Evolutionary conservation across 2,329 filamentous ascomycete genomes (phyloP).

Genomic region (Exophiala xenobiotica): DNA sequence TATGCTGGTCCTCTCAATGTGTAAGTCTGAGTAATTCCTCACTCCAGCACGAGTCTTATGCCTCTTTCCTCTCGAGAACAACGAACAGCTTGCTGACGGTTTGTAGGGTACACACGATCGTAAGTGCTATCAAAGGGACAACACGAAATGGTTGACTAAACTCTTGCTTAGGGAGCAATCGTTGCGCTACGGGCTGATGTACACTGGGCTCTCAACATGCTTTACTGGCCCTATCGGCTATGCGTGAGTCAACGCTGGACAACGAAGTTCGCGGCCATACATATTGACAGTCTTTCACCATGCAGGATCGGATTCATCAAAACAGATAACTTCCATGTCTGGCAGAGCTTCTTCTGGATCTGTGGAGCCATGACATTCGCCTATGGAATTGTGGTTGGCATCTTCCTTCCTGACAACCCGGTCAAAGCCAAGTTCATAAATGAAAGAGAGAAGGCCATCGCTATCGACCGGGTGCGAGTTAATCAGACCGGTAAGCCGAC

Average conservation of each 20-base stretch:
- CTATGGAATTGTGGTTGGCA: slow-evolving; percentile 7
- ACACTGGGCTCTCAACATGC: slow-evolving; percentile 9
- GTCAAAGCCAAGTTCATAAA: slow-evolving; percentile 18
- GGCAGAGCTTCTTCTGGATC: slow-evolving; percentile 19
- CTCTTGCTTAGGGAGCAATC: slow-evolving; percentile 1
- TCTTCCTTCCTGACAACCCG: slow-evolving; percentile 1
- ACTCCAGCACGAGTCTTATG: too few relatives aligned
- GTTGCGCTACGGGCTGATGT: slow-evolving; percentile 6
- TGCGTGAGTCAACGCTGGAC: neutral
- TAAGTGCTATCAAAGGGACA: neutral
- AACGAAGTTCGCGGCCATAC: too few relatives aligned
- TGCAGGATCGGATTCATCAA: slow-evolving; percentile 7
- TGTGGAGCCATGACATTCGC: slow-evolving; percentile 14
- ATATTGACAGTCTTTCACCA: neutral
- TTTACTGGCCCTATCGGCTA: slow-evolving; percentile 15
- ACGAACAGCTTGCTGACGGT: too few relatives aligned
- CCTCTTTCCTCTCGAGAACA: too few relatives aligned
- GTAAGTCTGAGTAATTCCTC: neutral
- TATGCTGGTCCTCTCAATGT: slow-evolving; percentile 50
- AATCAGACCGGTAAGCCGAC: slow-evolving; percentile 19
- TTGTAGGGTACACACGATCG: slow-evolving; percentile 50
- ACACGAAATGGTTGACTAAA: neutral
- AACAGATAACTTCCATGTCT: slow-evolving; percentile 3
- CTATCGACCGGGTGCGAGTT: slow-evolving; percentile 20
- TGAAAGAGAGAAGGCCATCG: slow-evolving; percentile 18